Evolutionary conservation across 176 grass and related monocot species (phyloP).

Genomic region (Eragrostis curvula): DNA sequence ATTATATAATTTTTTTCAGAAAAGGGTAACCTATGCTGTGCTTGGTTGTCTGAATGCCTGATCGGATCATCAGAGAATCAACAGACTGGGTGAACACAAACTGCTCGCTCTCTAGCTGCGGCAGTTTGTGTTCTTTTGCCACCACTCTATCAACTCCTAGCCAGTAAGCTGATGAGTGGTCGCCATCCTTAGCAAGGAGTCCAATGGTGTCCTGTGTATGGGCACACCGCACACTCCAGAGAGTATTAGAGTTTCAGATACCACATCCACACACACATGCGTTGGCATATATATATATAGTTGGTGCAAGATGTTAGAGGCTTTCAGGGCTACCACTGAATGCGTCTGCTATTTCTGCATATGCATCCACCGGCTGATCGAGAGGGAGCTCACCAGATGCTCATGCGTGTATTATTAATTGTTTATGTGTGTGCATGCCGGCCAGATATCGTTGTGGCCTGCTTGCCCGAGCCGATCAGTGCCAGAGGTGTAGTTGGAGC

Average conservation of each 20-base stretch:
- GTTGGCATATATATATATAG: conserved; percentile 31
- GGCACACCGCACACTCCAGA: conserved; percentile 25
- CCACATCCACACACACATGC: conserved; percentile 9
- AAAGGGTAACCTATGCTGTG: background rate
- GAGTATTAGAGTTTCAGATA: conserved; percentile 31
- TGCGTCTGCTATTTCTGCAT: conserved; percentile 36
- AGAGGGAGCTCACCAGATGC: conserved; percentile 37
- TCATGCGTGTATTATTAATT: conserved; percentile 19
- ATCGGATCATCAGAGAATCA: conserved; percentile 31
- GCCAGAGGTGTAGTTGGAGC: conserved; percentile 26
- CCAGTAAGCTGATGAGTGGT: conserved; percentile 49
- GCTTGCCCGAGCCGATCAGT: conserved; percentile 43
- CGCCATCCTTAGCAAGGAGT: conserved; percentile 56
- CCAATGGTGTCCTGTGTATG: conserved; percentile 45
- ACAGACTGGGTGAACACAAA: conserved; percentile 29
- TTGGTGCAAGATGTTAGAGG: background rate
- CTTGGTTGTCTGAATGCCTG: conserved; percentile 13
- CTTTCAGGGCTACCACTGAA: conserved; percentile 33
- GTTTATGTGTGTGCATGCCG: background rate
- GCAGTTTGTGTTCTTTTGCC: background rate
- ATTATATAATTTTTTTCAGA: background rate
- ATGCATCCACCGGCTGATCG: conserved; percentile 12
- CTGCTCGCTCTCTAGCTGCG: background rate
- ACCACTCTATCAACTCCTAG: background rate
- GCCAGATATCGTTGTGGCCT: conserved; percentile 15